Evolutionary conservation across 768 basidiomycete species (phyloP).

Genomic region (Termitomyces sp.): DNA sequence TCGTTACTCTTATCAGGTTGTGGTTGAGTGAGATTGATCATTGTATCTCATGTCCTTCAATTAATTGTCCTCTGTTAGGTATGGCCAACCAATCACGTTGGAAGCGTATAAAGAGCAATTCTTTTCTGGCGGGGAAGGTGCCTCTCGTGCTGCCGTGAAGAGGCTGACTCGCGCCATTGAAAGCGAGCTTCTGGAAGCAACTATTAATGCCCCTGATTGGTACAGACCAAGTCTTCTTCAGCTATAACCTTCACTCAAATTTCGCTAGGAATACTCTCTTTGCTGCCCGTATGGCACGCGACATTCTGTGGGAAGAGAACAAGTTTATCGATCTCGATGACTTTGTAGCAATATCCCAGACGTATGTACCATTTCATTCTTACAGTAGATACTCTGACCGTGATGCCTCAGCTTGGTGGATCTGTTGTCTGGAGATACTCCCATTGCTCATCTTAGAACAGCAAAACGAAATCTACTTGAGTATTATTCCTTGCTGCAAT

Average conservation of each 20-base stretch:
- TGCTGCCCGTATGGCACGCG: slow-evolving; percentile 87
- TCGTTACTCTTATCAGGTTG: slow-evolving; percentile 40
- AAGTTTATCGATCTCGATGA: slow-evolving; percentile 74
- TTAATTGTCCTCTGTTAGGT: slow-evolving; percentile 44
- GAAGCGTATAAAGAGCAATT: slow-evolving; percentile 76
- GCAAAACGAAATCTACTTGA: slow-evolving; percentile 72
- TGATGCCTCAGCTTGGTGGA: slow-evolving; percentile 69
- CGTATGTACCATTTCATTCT: slow-evolving; percentile 50
- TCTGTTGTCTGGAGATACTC: slow-evolving; percentile 71
- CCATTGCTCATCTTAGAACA: slow-evolving; percentile 53
- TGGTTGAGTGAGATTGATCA: slow-evolving; percentile 57
- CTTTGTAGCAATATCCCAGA: slow-evolving; percentile 84
- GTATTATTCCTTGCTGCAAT: slow-evolving; percentile 85
- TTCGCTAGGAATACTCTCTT: slow-evolving; percentile 79
- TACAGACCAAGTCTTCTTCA: slow-evolving; percentile 31
- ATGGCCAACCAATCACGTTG: slow-evolving; percentile 76
- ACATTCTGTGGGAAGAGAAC: slow-evolving; percentile 88
- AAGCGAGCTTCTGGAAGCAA: slow-evolving; percentile 64
- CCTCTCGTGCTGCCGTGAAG: slow-evolving; percentile 79
- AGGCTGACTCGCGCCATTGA: slow-evolving; percentile 76
- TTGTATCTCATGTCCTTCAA: slow-evolving; percentile 10
- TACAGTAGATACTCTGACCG: slow-evolving; percentile 9
- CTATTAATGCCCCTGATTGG: slow-evolving; percentile 95
- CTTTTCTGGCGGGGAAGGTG: slow-evolving; percentile 62
- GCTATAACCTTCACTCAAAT: not conserved